Evolutionary conservation across 106 monocot genomes (phyloP).

Genomic region (Agapanthus africanus): DNA sequence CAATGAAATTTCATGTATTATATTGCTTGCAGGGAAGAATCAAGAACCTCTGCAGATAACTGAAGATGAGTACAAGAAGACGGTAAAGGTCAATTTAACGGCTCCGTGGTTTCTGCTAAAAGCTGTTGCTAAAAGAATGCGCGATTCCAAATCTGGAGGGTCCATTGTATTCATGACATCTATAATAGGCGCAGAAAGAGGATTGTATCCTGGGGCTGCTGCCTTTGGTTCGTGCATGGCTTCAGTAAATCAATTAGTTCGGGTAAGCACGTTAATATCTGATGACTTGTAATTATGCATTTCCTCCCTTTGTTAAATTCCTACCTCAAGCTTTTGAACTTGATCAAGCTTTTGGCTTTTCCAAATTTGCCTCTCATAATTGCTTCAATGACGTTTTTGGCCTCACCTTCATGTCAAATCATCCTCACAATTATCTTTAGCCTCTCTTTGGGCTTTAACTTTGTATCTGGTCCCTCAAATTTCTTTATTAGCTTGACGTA

Average conservation of each 20-base stretch:
- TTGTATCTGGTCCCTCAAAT: no score
- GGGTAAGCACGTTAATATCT: slow-evolving; percentile 59
- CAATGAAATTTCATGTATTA: neutral
- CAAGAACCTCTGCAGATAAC: slow-evolving; percentile 46
- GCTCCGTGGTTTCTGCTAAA: slow-evolving; percentile 92
- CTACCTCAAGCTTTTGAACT: no score
- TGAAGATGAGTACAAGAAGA: slow-evolving; percentile 72
- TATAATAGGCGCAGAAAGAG: slow-evolving; percentile 82
- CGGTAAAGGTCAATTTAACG: slow-evolving; percentile 60
- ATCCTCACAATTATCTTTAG: no score
- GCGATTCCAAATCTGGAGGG: slow-evolving; percentile 54
- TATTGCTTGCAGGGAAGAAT: slow-evolving; percentile 46
- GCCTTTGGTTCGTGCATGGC: slow-evolving; percentile 75
- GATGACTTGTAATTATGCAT: no score
- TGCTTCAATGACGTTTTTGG: no score
- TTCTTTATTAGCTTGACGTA: no score
- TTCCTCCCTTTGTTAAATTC: no score
- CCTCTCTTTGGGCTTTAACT: no score
- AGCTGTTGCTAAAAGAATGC: slow-evolving; percentile 66
- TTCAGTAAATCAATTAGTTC: slow-evolving; percentile 63
- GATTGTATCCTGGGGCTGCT: slow-evolving; percentile 75
- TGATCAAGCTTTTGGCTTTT: no score
- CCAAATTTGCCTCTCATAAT: no score
- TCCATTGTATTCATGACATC: slow-evolving; percentile 75
- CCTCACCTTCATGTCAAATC: no score